Evolutionary conservation across 1,139 yeast species (phyloP), one percentile per base, ranked within the genome.

Genomic region (Zygoascus sp.): DNA sequence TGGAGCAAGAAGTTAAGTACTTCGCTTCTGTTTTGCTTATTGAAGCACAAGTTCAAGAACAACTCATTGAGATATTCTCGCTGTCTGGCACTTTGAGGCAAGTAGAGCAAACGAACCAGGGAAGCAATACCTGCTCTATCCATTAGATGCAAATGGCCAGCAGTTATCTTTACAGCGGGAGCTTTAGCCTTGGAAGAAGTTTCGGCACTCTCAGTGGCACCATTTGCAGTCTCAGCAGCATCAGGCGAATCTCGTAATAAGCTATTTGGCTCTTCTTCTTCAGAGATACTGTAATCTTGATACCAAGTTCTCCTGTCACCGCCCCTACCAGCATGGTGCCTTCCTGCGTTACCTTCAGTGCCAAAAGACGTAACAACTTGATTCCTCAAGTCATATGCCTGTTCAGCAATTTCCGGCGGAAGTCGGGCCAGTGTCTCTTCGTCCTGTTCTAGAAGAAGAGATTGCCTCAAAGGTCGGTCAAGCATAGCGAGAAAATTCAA

Each of bases 91-190:
- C 83, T 75, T 54, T 83, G 86, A 1, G 95, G 92, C 16, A 84
- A 74, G 64, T 86, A 90, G 6, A 88, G 68, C 37, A 87, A 71
- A 50, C 90, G 75, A 45, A 87, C 64, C 37, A 90, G 59, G 0
- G 95, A 75, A 5, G 94, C 82, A 50, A 87, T 78, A 19, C 96
- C 96, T 10, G 79, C 69, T 46, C 80, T 76, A 57, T 90, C 97
- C 47, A 39, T 44, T 27, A 42, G 35, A 41, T 39, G 43, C 21
- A 40, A 22, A 32, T 40, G 43, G 2, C 37, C 43, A 19, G 43
- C 43, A n/a, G 43, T 40, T 7, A 40, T 32, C 17, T 11, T 17
- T 16, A 19, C 32, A 19, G n/a, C 21, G 30, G 19, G 37, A 3
- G 15, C 23, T 10, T 22, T 22, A 4, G 20, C 28, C 36, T 40